Conservation (phyloP, 1,284 basidiomycete genomes). For the Fomitopsis betulina region DNA sequence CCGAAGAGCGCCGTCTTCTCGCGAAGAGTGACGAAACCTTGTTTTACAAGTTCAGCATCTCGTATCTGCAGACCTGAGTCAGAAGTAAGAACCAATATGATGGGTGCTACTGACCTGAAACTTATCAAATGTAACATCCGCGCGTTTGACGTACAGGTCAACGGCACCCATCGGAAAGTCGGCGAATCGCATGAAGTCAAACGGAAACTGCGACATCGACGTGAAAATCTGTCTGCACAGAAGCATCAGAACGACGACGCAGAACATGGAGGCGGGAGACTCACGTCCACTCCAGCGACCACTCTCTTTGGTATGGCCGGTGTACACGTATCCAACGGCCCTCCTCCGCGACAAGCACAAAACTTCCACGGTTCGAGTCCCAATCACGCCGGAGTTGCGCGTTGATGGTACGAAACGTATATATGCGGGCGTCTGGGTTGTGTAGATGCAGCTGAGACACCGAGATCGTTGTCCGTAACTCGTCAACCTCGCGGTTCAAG, state of each 20-base stretch:
- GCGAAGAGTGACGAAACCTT: slow-evolving; percentile 21
- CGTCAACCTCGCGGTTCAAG: slow-evolving; percentile 20
- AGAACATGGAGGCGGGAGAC: slow-evolving; percentile 1
- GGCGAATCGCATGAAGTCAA: slow-evolving; percentile 24
- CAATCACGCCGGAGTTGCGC: slow-evolving; percentile 36
- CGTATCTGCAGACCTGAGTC: slow-evolving; percentile 22
- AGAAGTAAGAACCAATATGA: not conserved
- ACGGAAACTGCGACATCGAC: slow-evolving; percentile 26
- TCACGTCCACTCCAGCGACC: slow-evolving; percentile 15
- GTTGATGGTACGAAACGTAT: slow-evolving; percentile 33
- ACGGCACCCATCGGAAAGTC: slow-evolving; percentile 28
- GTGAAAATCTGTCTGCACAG: slow-evolving; percentile 21
- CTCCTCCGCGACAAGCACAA: slow-evolving; percentile 35
- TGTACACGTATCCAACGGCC: slow-evolving; percentile 35
- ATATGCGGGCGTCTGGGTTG: slow-evolving; percentile 33
- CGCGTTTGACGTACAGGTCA: slow-evolving; percentile 32
- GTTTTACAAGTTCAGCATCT: slow-evolving; percentile 36
- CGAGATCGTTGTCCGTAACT: slow-evolving; percentile 26
- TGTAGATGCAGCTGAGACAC: slow-evolving; percentile 33
- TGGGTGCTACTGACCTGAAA: slow-evolving; percentile 25
- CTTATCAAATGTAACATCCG: slow-evolving; percentile 37
- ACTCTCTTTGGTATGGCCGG: slow-evolving; percentile 18
- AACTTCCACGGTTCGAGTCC: slow-evolving; percentile 31
- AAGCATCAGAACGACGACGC: not conserved
- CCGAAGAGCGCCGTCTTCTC: slow-evolving; percentile 17